These are phyloP conservation scores for Irpex rosettiformis DNA, from an alignment of 1,284 basidiomycete species.

Conservation along the genomic window DNA sequence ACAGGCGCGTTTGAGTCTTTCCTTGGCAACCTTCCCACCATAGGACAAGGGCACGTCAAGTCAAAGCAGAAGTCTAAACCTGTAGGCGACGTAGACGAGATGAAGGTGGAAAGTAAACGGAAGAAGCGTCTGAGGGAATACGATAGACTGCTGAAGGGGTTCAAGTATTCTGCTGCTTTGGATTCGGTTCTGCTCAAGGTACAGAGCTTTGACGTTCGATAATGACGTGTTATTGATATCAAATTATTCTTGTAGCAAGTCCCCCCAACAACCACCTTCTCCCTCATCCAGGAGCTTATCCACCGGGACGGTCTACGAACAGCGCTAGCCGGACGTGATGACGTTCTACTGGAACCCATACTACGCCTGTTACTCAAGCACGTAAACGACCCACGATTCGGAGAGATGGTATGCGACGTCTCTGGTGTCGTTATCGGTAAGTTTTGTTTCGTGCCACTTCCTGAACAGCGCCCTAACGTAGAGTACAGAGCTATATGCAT, in stretches of 20 bases:
- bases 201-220: slow-evolving; percentile 14
- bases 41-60: slow-evolving; percentile 59
- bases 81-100: slow-evolving; percentile 61
- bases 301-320: slow-evolving; percentile 87
- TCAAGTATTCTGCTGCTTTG: slow-evolving; percentile 94
- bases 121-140: slow-evolving; percentile 81
- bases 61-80: slow-evolving; percentile 48
- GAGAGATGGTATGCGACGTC: slow-evolving; percentile 84
- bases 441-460: slow-evolving; percentile 25
- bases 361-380: slow-evolving; percentile 84
- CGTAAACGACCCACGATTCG: slow-evolving; percentile 88
- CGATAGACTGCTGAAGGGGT: slow-evolving; percentile 86
- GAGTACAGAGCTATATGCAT: slow-evolving; percentile 81
- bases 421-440: slow-evolving; percentile 81
- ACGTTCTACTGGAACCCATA: slow-evolving; percentile 91
- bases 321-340: slow-evolving; percentile 89
- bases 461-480: neutral
- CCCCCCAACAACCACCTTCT: slow-evolving; percentile 83
- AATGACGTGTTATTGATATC: neutral
- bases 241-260: slow-evolving; percentile 50
- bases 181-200: slow-evolving; percentile 88
- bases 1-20: slow-evolving; percentile 74
- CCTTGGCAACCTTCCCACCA: slow-evolving; percentile 49
- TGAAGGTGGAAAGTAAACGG: slow-evolving; percentile 72
- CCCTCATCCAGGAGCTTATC: slow-evolving; percentile 91